phyloP scores from a whole-genome alignment of 1,284 basidiomycete genomes.

The Anthracocystis setariae region DNA sequence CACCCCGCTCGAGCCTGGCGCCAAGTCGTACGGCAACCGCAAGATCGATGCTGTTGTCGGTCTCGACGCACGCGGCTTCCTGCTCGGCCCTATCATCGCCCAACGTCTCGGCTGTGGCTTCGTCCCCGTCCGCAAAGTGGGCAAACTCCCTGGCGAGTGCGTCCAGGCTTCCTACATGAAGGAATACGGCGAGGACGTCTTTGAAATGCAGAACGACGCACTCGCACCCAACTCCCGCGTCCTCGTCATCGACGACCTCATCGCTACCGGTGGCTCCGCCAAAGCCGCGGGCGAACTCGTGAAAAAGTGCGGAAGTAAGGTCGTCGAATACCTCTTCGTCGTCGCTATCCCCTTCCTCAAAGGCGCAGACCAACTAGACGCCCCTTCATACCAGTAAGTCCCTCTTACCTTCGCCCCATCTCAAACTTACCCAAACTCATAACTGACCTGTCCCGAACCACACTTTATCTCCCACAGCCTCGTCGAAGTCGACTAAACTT shows the following conservation, averaged over 20 bases:
- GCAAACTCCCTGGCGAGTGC: constrained; percentile 90
- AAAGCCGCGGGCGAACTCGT: constrained; percentile 92
- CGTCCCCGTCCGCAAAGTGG: constrained; percentile 92
- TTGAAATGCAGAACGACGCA: constrained; percentile 92
- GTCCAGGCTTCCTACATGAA: constrained; percentile 84
- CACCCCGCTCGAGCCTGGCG: constrained; percentile 42
- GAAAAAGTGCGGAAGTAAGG: constrained; percentile 80
- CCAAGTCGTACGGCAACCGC: constrained; percentile 36
- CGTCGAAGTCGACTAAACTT: constrained; percentile 48
- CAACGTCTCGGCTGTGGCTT: constrained; percentile 91
- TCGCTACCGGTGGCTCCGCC: constrained; percentile 96
- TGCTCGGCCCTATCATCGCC: constrained; percentile 92
- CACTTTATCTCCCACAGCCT: constrained; percentile 18
- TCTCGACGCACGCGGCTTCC: constrained; percentile 94
- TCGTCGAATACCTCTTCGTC: constrained; percentile 93
- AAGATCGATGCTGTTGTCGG: constrained; percentile 93
- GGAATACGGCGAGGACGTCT: constrained; percentile 96
- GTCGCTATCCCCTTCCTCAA: constrained; percentile 87
- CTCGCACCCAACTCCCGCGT: constrained; percentile 84
- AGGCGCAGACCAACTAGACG: constrained; percentile 81
- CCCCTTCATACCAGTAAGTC: constrained; percentile 74
- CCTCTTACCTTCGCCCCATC: not conserved
- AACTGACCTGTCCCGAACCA: not conserved
- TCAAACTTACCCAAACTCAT: no score
- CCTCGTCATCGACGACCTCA: constrained; percentile 91